These are phyloP conservation scores for Tulasnella sp. DNA, from an alignment of 768 basidiomycete genomes.

Conservation along the genomic window DNA sequence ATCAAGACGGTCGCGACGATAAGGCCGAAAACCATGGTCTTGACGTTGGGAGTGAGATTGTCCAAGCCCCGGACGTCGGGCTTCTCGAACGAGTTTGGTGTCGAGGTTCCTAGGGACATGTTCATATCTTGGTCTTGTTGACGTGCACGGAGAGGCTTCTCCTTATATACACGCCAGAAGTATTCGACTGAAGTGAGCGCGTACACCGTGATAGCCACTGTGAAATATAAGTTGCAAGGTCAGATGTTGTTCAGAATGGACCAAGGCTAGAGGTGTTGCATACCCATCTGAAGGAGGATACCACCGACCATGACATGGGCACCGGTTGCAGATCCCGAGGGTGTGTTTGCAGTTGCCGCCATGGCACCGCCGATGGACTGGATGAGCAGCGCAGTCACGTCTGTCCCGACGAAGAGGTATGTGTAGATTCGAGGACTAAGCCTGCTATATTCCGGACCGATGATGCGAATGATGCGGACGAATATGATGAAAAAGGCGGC, in stretches of 20 bases:
- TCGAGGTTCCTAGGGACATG: too few species aligned
- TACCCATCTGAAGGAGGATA: constrained; percentile 16
- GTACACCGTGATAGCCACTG: constrained; percentile 16
- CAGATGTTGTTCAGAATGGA: not conserved
- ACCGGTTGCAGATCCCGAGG: not conserved
- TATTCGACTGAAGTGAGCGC: constrained; percentile 1
- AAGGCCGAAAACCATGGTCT: too few species aligned
- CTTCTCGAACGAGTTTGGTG: too few species aligned
- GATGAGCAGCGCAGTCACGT: constrained; percentile 7
- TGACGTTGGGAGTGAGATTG: too few species aligned
- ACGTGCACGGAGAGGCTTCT: constrained; percentile 12
- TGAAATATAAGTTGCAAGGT: not conserved
- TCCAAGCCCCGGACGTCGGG: too few species aligned
- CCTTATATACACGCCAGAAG: constrained; percentile 2
- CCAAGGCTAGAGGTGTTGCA: not conserved
- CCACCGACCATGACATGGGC: constrained; percentile 10
- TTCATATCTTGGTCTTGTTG: too few species aligned
- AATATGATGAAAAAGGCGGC: constrained; percentile 9
- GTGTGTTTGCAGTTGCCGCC: constrained; percentile 9
- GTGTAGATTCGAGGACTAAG: constrained; percentile 7
- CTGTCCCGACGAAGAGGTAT: not conserved
- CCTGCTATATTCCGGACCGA: constrained; percentile 11
- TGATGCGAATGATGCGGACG: constrained; percentile 1
- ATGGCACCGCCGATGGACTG: constrained; percentile 10
- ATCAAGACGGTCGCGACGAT: too few species aligned